Conservation (phyloP, 2,329 filamentous ascomycete species). For the Didymellaceae sp. region DNA sequence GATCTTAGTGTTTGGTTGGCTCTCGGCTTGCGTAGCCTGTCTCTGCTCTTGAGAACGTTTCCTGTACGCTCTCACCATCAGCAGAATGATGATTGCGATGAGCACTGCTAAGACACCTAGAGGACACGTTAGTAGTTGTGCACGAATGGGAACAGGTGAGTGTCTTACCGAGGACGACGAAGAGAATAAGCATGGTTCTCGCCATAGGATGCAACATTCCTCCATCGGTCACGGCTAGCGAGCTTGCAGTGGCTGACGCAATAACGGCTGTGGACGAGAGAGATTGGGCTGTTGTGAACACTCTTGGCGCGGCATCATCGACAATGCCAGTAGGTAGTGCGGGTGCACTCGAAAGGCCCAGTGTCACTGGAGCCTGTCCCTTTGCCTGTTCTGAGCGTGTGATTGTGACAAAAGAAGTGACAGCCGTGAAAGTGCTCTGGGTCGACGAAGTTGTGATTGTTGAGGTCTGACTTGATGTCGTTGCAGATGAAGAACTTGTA, state of each 20-base stretch:
- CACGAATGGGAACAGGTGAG: too few relatives aligned
- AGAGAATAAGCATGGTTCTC: slow-evolving; percentile 4
- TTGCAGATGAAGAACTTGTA: background rate
- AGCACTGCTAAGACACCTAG: slow-evolving; percentile 6
- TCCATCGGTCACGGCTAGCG: background rate
- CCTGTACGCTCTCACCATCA: slow-evolving; percentile 6
- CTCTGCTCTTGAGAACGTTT: background rate
- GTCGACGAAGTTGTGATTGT: background rate
- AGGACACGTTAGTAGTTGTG: background rate
- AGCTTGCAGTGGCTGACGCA: background rate
- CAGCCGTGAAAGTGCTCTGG: too few relatives aligned
- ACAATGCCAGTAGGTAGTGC: background rate
- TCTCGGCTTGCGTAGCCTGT: background rate
- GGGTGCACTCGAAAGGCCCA: background rate
- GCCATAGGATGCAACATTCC: slow-evolving; percentile 2
- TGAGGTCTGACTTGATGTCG: background rate
- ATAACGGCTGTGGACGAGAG: background rate
- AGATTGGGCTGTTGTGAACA: slow-evolving; percentile 1
- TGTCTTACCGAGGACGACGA: slow-evolving; percentile 9
- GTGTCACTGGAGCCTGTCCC: background rate
- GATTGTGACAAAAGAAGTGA: slow-evolving; percentile 9
- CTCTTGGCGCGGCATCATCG: background rate
- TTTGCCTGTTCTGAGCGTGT: slow-evolving; percentile 5
- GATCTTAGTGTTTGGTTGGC: background rate
- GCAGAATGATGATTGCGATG: background rate